Base-by-base conservation (phyloP, 257 asterid species). In the Thymus mandschuricus region DNA sequence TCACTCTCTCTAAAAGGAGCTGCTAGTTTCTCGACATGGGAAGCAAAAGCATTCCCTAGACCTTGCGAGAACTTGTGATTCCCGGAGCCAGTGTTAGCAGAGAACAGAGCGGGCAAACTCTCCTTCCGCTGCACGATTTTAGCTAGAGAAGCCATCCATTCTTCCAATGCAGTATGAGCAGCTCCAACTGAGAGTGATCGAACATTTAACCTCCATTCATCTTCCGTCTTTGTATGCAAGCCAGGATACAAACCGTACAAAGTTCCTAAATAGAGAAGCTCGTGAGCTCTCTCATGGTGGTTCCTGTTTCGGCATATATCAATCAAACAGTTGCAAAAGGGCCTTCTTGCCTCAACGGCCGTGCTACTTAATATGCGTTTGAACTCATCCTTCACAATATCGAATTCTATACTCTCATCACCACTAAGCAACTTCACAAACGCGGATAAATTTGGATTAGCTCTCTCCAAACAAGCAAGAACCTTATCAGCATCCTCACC, bases 151-250 rank as follows among this genome's bases (percentile, higher is more conserved):
- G 76, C 71, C 96, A 89, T 83, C 98, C 99, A 95, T 67, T 91
- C 99, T 75, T 95, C 98, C 9, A 95, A 81, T 3, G 98, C 98
- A 10, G 98, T 89, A 7, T 81, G 85, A 11, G 99, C 96, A 5
- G 99, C 99, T 28, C 98, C 98, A 27, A 91, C 86, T 0, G 98
- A 95, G 1, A 95, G 75, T 0, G 99, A 88, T 44, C 97, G 80
- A 0, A 89, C 95, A 4, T 95, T 87, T 10, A 94, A 55, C 52
- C 97, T 77, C 99, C 99, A 94, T 49, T 94, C 98, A 34, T 86
- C 91, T 0, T 87, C 79, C 0, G 96, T 89, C 84, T 85, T 94
- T 6, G 97, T 89, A 35, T 94, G 99, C 75, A 94, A 60, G 66
- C 97, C 97, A 0, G 96, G 97, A 73, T 91, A 94, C 13, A 94